A percentile compares a stretch with the other conserved stretches of the same genome.
These are phyloP conservation scores for Phytopythium ostracodes DNA, from an alignment of 352 stramenopile genomes.

Conservation along the genomic window DNA sequence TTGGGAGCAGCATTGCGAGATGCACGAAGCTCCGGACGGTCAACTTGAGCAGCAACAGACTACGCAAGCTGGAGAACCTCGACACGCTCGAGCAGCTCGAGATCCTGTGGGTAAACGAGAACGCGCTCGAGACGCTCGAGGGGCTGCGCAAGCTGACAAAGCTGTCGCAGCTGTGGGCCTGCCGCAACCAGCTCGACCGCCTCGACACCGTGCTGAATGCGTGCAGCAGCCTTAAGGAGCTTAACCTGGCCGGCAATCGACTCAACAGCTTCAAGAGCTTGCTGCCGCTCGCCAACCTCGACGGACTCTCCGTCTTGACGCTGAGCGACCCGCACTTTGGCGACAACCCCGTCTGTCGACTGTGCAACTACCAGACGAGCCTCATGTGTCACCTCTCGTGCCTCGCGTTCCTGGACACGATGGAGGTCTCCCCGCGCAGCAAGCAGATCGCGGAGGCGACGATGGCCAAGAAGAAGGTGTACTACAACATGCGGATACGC, in stretches of 20 bases:
- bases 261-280: conserved; percentile 87
- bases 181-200: conserved; percentile 63
- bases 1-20: conserved; percentile 29
- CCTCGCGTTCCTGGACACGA: conserved; percentile 65
- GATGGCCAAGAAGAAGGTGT: conserved; percentile 95
- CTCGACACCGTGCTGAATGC: conserved; percentile 64
- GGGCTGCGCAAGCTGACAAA: conserved; percentile 47
- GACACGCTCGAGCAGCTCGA: conserved; percentile 56
- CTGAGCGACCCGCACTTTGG: conserved; percentile 89
- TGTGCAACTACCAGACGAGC: conserved; percentile 93
- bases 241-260: conserved; percentile 85
- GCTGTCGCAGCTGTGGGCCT: conserved; percentile 69
- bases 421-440: conserved; percentile 68
- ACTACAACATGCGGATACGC: conserved; percentile 94
- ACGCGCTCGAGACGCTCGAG: conserved; percentile 51
- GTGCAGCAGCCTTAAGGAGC: conserved; percentile 52
- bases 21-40: conserved; percentile 54
- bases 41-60: conserved; percentile 72
- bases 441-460: conserved; percentile 89
- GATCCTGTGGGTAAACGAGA: conserved; percentile 82
- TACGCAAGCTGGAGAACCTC: conserved; percentile 51
- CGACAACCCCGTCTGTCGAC: conserved; percentile 85
- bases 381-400: conserved; percentile 82
- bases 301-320: conserved; percentile 54
- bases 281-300: conserved; percentile 62